Conservation (phyloP, 2,329 filamentous ascomycete species). For the Colletotrichum eleusines region DNA sequence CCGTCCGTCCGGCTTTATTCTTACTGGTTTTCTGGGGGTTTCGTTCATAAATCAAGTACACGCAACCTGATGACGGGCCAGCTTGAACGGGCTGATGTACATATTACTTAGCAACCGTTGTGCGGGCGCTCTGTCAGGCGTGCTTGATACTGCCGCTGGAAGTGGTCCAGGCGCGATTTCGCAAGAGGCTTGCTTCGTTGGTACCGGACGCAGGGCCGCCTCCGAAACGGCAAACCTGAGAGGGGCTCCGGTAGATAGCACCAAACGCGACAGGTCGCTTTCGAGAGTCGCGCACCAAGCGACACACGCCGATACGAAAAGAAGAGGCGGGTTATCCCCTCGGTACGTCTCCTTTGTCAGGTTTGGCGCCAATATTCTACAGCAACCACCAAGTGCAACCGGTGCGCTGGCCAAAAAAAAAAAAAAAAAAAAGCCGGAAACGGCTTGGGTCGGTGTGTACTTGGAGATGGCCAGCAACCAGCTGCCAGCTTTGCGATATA, state of each 20-base stretch:
- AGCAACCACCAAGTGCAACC: not conserved
- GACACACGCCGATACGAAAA: not conserved
- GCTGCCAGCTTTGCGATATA: not conserved
- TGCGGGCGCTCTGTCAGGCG: not conserved
- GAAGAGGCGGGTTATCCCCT: not conserved
- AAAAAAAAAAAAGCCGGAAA: not conserved
- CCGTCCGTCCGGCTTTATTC: not conserved
- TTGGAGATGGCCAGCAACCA: not conserved
- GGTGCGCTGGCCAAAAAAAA: not conserved
- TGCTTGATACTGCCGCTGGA: not conserved
- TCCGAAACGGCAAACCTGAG: not conserved
- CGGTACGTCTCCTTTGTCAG: not conserved
- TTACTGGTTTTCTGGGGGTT: not conserved
- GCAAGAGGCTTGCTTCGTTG: not conserved
- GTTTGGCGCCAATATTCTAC: not conserved
- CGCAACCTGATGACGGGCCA: not conserved
- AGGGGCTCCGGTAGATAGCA: not conserved
- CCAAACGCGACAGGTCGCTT: not conserved
- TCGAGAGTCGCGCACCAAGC: not conserved
- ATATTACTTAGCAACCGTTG: not conserved
- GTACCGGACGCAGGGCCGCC: not conserved
- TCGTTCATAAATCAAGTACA: not conserved
- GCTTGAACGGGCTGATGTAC: not conserved
- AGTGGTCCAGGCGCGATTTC: not conserved
- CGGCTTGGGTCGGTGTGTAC: not conserved